These are phyloP conservation scores for Prunus padus DNA, from an alignment of 306 rosid species.

Conservation along the genomic window DNA sequence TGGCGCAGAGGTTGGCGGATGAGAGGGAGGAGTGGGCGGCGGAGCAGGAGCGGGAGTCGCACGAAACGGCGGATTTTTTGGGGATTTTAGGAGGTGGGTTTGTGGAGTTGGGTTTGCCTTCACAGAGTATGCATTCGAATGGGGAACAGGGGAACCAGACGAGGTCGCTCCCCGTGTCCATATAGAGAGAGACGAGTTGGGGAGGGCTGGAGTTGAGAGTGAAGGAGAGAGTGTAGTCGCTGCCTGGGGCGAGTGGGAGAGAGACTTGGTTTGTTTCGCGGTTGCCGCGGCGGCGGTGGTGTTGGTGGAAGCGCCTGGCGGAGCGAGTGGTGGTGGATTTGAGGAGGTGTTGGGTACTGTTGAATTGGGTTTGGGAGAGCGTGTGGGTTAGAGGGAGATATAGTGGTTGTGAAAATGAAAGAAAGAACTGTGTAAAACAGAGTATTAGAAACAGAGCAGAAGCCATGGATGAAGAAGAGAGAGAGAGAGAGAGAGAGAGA, in stretches of 20 bases:
- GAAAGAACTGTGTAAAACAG: conserved; percentile 32
- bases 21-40: conserved; percentile 56
- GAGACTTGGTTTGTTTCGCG: conserved; percentile 50
- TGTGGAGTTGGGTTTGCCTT: conserved; percentile 58
- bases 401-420: conserved; percentile 32
- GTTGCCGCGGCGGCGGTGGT: conserved; percentile 15
- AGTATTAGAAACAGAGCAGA: conserved; percentile 44
- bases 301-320: conserved; percentile 53
- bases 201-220: conserved; percentile 49
- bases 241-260: conserved; percentile 81
- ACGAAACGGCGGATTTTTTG: conserved; percentile 40
- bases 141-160: conserved; percentile 97
- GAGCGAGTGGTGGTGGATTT: conserved; percentile 69
- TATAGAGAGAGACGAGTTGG: conserved; percentile 70
- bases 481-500: neutral
- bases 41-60: conserved; percentile 72
- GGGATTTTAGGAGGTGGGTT: conserved; percentile 45
- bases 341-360: conserved; percentile 70
- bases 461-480: conserved; percentile 38
- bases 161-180: conserved; percentile 97
- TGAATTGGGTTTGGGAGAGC: conserved; percentile 58
- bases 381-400: conserved; percentile 65
- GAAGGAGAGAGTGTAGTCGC: conserved; percentile 82
- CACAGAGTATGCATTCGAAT: conserved; percentile 90
- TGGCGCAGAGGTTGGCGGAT: conserved; percentile 77